Evolutionary conservation across 805 yeast genomes (phyloP).

Genomic region (Candida tibetensis): DNA sequence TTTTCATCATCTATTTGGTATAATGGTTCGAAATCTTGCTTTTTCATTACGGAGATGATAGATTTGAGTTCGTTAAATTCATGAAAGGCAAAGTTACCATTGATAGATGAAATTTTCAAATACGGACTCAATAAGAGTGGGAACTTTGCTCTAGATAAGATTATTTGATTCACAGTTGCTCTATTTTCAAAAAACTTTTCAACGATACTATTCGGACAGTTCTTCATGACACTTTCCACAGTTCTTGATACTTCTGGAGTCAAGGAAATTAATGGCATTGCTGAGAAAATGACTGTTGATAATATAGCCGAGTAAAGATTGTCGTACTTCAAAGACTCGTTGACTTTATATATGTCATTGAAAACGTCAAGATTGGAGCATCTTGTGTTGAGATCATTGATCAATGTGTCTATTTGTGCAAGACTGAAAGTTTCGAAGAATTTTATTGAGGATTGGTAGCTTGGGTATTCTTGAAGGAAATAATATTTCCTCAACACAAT

Average conservation of each 20-base stretch:
- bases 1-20: slow-evolving; percentile 51
- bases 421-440: slow-evolving; percentile 5
- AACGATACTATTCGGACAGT: slow-evolving; percentile 45
- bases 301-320: slow-evolving; percentile 49
- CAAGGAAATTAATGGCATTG: slow-evolving; percentile 49
- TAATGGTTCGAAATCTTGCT: slow-evolving; percentile 35
- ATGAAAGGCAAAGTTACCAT: slow-evolving; percentile 63
- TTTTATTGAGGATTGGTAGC: slow-evolving; percentile 6
- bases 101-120: slow-evolving; percentile 56
- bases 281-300: slow-evolving; percentile 42
- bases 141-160: slow-evolving; percentile 66
- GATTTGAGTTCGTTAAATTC: slow-evolving; percentile 60
- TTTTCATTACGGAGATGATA: slow-evolving; percentile 51
- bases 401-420: slow-evolving; percentile 17
- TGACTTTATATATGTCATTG: slow-evolving; percentile 38
- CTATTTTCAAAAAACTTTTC: slow-evolving; percentile 46
- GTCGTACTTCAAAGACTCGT: slow-evolving; percentile 47
- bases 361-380: slow-evolving; percentile 46
- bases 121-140: slow-evolving; percentile 66
- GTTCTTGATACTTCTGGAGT: slow-evolving; percentile 44
- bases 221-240: slow-evolving; percentile 39
- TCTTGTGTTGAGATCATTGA: slow-evolving; percentile 35
- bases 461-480: slow-evolving; percentile 39
- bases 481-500: slow-evolving; percentile 51
- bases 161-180: slow-evolving; percentile 42